A percentile compares a stretch with the other conserved stretches of the same genome.
phyloP scores from a whole-genome alignment of 768 basidiomycete species.

The Russula compacta region DNA sequence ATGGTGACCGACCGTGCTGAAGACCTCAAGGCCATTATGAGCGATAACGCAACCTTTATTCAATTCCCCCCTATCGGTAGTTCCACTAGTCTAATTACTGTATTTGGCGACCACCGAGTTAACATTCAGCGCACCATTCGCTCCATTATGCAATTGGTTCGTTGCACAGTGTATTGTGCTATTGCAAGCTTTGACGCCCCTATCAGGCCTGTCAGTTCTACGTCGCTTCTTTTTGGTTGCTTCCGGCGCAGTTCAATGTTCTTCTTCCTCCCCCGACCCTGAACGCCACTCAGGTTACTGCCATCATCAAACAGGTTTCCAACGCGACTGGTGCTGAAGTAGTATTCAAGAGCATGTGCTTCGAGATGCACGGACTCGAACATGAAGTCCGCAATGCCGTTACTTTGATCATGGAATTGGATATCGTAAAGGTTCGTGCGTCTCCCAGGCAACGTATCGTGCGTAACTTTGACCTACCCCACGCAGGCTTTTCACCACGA shows the following conservation, averaged over 20 bases:
- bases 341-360: constrained; percentile 95
- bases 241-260: constrained; percentile 90
- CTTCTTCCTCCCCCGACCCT: constrained; percentile 75
- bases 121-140: constrained; percentile 92
- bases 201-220: constrained; percentile 87
- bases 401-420: constrained; percentile 79
- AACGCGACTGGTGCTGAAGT: constrained; percentile 84
- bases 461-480: background rate
- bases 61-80: constrained; percentile 90
- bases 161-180: constrained; percentile 27
- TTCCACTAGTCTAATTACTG: constrained; percentile 85
- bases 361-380: constrained; percentile 93
- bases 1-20: constrained; percentile 95
- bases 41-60: constrained; percentile 93
- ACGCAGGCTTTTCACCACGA: constrained; percentile 86
- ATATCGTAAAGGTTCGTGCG: constrained; percentile 71
- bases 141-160: constrained; percentile 87
- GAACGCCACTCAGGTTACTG: constrained; percentile 74
- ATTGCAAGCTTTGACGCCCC: constrained; percentile 21
- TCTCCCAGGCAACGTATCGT: background rate
- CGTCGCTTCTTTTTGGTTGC: constrained; percentile 93
- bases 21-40: constrained; percentile 87
- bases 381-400: constrained; percentile 84
- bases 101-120: constrained; percentile 89
- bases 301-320: constrained; percentile 80